Conservation (phyloP, 1,139 yeast species). For the Hanseniaspora gamundiae region DNA sequence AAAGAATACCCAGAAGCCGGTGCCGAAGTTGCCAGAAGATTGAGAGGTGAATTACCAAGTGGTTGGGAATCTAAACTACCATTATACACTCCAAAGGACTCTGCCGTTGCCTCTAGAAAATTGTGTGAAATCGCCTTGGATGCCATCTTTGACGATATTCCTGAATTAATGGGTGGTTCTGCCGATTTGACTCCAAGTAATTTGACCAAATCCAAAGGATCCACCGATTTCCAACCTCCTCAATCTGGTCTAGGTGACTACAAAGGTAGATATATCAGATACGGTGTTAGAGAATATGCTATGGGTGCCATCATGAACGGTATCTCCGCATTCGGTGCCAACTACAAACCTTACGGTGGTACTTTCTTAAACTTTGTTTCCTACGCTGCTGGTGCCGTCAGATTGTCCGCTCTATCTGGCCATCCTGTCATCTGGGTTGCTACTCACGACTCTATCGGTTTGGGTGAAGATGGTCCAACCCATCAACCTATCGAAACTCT, state of each 20-base stretch:
- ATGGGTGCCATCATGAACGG: constrained; percentile 99
- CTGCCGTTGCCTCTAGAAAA: constrained; percentile 90
- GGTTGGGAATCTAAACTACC: constrained; percentile 80
- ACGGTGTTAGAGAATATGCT: constrained; percentile 99
- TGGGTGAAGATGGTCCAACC: constrained; percentile 99
- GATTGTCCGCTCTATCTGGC: constrained; percentile 89
- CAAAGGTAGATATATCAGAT: constrained; percentile 90
- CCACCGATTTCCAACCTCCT: constrained; percentile 92
- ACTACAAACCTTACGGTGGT: constrained; percentile 90
- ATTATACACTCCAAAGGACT: constrained; percentile 62
- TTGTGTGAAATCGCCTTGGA: constrained; percentile 75
- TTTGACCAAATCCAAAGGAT: constrained; percentile 79
- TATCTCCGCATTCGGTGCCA: constrained; percentile 90
- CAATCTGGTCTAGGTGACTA: constrained; percentile 72
- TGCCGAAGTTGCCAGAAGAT: constrained; percentile 74
- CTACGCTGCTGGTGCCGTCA: constrained; percentile 94
- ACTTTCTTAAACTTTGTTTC: constrained; percentile 98
- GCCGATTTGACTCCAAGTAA: constrained; percentile 98
- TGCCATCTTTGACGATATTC: constrained; percentile 51
- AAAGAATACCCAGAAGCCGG: constrained; percentile 69
- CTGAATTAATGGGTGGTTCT: constrained; percentile 95
- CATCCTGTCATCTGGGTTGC: constrained; percentile 96
- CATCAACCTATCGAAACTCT: constrained; percentile 99
- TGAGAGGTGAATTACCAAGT: constrained; percentile 68
- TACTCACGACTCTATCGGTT: constrained; percentile 97